Evolutionary conservation across 192 early-diverging fungal species (phyloP), one percentile per base, ranked within the genome.

Genomic region (Linnemannia zychae): DNA sequence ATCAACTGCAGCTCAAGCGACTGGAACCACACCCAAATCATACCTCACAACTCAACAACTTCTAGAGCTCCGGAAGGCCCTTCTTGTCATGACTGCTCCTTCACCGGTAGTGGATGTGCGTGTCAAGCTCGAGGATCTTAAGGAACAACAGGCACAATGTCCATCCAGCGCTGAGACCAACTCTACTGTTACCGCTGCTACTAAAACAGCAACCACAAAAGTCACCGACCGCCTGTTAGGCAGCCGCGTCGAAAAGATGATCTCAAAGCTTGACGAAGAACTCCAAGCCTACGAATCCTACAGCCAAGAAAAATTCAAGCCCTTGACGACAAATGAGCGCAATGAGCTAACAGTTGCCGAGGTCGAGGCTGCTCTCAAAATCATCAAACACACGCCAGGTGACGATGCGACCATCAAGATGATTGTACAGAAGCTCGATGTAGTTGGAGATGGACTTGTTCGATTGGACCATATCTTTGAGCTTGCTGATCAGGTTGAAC

Each of bases 241-340:
- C 9, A 84, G 87, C 48, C 92, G 92, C 20, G 89, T 97, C 12
- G 94, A 96, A 81, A 96, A 95, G 89, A 95, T 97, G 95, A 91
- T 97, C 69, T 75, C 82, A 46, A 91, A 91, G 71, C 90, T 97
- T 31, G 95, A 96, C 76, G 87, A 88, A 52, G 95, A 97, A 78
- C 72, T 96, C 16, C 81, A 90, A 49, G 91, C 92, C 40, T 90
- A 91, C 72, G 94, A 95, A 71, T 76, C 82, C 1, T 31, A 33
- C 13, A 87, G 83, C 24, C 57, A 31, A 13, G 57, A 63, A 15
- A 91, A 81, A 38, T 88, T 95, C 49, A 91, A 93, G 67, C 75
- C 90, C 47, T 86, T 95, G 46, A 84, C 87, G 66, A 89, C 93
- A 52, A 90, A 92, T 72, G 89, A 92, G 37, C 74, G 84, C 17